These are phyloP conservation scores for Penicillium coprophilum DNA, from an alignment of 495 filamentous ascomycete genomes.

Conservation along the genomic window DNA sequence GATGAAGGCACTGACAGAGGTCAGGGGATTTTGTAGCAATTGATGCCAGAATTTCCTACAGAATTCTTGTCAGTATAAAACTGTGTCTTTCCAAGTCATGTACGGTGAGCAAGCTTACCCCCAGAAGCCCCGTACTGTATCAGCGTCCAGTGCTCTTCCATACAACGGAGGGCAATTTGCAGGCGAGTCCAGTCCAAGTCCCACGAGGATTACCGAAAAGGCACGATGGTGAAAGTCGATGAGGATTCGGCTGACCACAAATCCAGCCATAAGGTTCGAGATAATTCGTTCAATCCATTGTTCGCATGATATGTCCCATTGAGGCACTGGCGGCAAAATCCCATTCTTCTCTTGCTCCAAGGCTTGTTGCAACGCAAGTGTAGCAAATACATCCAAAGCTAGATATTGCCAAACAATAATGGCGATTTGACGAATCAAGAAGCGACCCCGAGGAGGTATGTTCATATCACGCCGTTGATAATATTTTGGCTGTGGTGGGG, in stretches of 20 bases:
- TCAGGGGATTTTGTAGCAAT: conserved; percentile 33
- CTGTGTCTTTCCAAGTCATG: not conserved
- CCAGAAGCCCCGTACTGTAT: conserved; percentile 34
- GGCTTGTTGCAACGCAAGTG: conserved; percentile 18
- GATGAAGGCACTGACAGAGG: conserved; percentile 25
- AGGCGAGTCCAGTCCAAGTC: conserved; percentile 19
- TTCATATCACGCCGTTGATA: conserved; percentile 8
- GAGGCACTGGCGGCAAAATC: conserved; percentile 11
- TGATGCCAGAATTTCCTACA: conserved; percentile 47
- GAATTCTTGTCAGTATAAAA: conserved; percentile 1
- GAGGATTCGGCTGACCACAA: conserved; percentile 25
- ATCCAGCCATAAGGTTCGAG: conserved; percentile 20
- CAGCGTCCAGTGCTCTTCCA: conserved; percentile 32
- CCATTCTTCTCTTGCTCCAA: conserved; percentile 12
- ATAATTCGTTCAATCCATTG: conserved; percentile 24
- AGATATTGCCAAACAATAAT: conserved; percentile 27
- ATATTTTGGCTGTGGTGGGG: conserved; percentile 24
- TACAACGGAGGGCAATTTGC: conserved; percentile 39
- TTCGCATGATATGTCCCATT: conserved; percentile 21
- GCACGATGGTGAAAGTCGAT: conserved; percentile 24
- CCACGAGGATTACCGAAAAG: conserved; percentile 24
- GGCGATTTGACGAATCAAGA: conserved; percentile 21
- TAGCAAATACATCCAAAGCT: conserved; percentile 22
- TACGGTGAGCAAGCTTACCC: conserved; percentile 22
- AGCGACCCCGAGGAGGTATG: conserved; percentile 14